A percentile compares a stretch with the other conserved stretches of the same genome.
Evolutionary conservation across 2,329 filamentous ascomycete species (phyloP).

Genomic region (Cercospora sesami): DNA sequence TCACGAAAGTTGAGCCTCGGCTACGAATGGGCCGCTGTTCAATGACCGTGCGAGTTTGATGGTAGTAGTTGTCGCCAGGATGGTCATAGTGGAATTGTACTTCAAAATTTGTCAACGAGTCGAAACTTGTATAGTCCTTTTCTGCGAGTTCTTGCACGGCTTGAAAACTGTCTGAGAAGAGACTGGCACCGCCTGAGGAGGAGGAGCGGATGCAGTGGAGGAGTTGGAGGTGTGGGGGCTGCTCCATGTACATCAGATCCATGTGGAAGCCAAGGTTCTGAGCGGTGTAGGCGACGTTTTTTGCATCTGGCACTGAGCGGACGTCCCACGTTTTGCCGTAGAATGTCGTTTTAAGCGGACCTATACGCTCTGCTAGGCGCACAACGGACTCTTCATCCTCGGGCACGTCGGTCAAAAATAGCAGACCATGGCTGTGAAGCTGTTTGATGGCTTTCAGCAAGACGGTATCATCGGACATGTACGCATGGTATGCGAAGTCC

Average conservation of each 20-base stretch:
- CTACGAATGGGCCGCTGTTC: constrained; percentile 18
- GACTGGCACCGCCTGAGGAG: constrained; percentile 75
- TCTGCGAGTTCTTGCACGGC: constrained; percentile 50
- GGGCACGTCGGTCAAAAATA: constrained; percentile 76
- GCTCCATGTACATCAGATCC: constrained; percentile 82
- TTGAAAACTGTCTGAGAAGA: constrained; percentile 76
- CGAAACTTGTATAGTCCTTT: constrained; percentile 24
- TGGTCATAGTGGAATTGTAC: constrained; percentile 52
- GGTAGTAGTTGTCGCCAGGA: constrained; percentile 43
- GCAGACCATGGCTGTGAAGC: constrained; percentile 67
- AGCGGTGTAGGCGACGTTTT: constrained; percentile 87
- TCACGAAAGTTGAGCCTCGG: not conserved
- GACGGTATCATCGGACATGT: constrained; percentile 60
- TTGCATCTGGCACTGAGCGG: constrained; percentile 73
- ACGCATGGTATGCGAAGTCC: constrained; percentile 69
- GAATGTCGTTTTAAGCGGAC: constrained; percentile 79
- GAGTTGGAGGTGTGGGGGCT: constrained; percentile 79
- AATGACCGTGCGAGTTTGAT: constrained; percentile 33
- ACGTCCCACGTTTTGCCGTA: constrained; percentile 94
- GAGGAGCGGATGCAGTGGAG: constrained; percentile 86
- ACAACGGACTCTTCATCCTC: constrained; percentile 55
- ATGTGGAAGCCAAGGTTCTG: constrained; percentile 84
- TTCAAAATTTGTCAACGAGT: constrained; percentile 4
- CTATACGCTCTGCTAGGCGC: constrained; percentile 69
- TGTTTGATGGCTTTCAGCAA: constrained; percentile 64